Conservation (phyloP, 163 green algal genomes). For the Scenedesmus sp. region DNA sequence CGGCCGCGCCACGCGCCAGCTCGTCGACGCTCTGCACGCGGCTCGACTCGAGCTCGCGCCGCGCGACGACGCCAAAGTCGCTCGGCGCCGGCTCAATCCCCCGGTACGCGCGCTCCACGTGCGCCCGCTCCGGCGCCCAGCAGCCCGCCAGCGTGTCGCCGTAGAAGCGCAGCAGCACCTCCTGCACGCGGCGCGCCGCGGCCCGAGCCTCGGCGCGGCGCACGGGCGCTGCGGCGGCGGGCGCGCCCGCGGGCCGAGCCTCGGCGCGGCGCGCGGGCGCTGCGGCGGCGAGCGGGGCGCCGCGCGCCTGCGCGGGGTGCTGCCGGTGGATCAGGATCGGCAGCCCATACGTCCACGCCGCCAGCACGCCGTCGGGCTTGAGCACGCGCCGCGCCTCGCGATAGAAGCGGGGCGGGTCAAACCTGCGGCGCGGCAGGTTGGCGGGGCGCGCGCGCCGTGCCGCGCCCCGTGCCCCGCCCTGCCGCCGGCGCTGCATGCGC, state of each 20-base stretch:
- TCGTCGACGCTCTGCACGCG: constrained; percentile 8
- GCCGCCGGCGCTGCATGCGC: constrained; percentile 9
- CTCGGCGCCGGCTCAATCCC: constrained; percentile 21
- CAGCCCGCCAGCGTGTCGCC: constrained; percentile 41
- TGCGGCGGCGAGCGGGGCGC: no score
- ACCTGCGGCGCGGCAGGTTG: neutral
- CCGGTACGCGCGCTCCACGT: constrained; percentile 37
- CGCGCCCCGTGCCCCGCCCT: no score
- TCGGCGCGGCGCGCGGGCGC: no score
- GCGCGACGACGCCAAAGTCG: constrained; percentile 6
- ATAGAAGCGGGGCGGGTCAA: constrained; percentile 55
- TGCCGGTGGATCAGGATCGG: constrained; percentile 1
- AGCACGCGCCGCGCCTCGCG: constrained; percentile 50
- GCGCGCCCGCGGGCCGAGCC: no score
- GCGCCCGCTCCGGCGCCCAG: constrained; percentile 41
- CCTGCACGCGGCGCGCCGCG: no score
- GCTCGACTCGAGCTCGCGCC: neutral
- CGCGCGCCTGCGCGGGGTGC: constrained; percentile 10
- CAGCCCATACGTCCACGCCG: constrained; percentile 55
- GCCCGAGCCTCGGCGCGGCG: no score
- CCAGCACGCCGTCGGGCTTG: constrained; percentile 51
- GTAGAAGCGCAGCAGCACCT: constrained; percentile 42
- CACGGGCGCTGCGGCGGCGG: no score
- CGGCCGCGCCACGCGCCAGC: neutral
- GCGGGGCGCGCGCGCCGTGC: neutral